Conservation (phyloP, 2,329 filamentous ascomycete species). For the Xylaria sp. region DNA sequence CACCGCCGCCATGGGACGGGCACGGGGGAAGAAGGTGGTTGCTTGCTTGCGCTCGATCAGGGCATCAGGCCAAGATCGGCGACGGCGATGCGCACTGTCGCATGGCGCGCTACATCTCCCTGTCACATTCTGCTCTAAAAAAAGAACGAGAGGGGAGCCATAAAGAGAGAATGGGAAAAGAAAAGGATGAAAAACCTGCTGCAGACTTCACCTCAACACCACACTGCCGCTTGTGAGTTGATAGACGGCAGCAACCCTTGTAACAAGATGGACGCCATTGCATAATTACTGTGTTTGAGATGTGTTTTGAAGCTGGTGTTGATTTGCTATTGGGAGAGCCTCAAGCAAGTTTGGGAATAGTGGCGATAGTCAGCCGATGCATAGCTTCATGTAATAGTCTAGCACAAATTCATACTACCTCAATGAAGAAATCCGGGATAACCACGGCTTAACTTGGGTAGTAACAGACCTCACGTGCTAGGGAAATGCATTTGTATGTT, state of each 20-base stretch:
- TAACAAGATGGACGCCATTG: not conserved
- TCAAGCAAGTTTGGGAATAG: not conserved
- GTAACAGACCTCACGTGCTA: not conserved
- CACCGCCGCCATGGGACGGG: not conserved
- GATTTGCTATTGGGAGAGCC: slow-evolving; percentile 10
- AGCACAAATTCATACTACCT: not conserved
- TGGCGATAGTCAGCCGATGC: not conserved
- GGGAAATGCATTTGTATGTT: not conserved
- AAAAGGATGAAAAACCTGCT: slow-evolving; percentile 4
- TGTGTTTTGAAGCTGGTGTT: not conserved
- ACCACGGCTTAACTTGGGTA: not conserved
- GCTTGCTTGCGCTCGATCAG: not conserved
- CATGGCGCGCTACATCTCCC: slow-evolving; percentile 9
- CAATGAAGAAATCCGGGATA: not conserved
- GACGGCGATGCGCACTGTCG: slow-evolving; percentile 2
- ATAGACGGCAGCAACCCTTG: not conserved
- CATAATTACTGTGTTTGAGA: slow-evolving; percentile 8
- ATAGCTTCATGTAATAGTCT: not conserved
- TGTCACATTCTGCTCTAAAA: slow-evolving; percentile 2
- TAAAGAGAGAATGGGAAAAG: not conserved
- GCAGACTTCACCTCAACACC: not conserved
- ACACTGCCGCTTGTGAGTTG: not conserved
- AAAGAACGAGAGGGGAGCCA: not conserved
- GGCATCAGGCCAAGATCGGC: slow-evolving; percentile 6
- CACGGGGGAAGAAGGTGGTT: not conserved